Percentiles rank a stretch among this genome's conserved stretches.
phyloP scores from a whole-genome alignment of 2,329 filamentous ascomycete genomes.

The Coniochaeta prunicola region DNA sequence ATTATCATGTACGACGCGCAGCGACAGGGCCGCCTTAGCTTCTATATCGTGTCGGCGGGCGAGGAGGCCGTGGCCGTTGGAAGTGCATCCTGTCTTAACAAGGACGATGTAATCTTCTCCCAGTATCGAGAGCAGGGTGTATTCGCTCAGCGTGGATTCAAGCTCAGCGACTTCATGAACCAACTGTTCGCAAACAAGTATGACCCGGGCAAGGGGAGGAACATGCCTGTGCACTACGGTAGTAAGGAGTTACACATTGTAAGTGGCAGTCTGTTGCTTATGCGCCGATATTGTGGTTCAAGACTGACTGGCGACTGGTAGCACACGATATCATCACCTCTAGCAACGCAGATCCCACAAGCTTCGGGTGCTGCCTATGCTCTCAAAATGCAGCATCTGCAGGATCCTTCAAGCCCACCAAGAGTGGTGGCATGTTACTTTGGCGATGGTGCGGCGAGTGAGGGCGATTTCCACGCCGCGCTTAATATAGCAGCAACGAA shows the following conservation, averaged over 20 bases:
- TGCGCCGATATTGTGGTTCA: background rate
- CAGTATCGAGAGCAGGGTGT: constrained; percentile 94
- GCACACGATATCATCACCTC: constrained; percentile 70
- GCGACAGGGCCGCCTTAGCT: constrained; percentile 84
- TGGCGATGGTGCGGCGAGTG: constrained; percentile 72
- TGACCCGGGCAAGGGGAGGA: constrained; percentile 74
- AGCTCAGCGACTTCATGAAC: constrained; percentile 84
- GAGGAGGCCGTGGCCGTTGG: constrained; percentile 93
- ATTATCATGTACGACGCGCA: constrained; percentile 98
- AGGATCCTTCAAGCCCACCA: constrained; percentile 52
- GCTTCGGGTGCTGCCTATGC: constrained; percentile 73
- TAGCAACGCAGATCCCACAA: constrained; percentile 76
- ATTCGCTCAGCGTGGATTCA: constrained; percentile 83
- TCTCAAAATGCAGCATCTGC: constrained; percentile 62
- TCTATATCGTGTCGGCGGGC: constrained; percentile 95
- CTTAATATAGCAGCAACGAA: constrained; percentile 76
- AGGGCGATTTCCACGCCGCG: constrained; percentile 77
- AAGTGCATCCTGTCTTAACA: constrained; percentile 73
- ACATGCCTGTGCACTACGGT: constrained; percentile 97
- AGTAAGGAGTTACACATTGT: constrained; percentile 78
- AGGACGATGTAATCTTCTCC: constrained; percentile 83
- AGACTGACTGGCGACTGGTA: constrained; percentile 18
- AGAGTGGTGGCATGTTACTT: constrained; percentile 71
- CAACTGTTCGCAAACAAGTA: constrained; percentile 85
- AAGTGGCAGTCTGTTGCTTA: constrained; percentile 20